Conservation (phyloP, 1,284 basidiomycete species). For the Lentinus polychrous region DNA sequence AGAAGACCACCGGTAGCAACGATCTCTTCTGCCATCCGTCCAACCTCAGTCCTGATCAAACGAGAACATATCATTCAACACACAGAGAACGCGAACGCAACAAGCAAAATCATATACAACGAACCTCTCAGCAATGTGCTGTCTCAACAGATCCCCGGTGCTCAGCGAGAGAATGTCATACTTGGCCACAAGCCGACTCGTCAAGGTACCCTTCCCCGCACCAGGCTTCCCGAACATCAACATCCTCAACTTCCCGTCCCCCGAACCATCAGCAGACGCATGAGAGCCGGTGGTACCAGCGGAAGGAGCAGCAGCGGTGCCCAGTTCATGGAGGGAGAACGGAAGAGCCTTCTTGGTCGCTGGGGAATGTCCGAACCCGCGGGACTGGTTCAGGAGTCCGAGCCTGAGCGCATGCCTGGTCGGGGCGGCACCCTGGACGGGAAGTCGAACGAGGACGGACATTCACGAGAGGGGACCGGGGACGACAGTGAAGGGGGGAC, state of each 20-base stretch:
- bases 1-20: conserved; percentile 72
- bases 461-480: conserved; percentile 9
- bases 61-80: conserved; percentile 1
- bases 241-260: conserved; percentile 51
- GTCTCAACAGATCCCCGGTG: conserved; percentile 75
- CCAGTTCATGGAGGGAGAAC: conserved; percentile 41
- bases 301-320: conserved; percentile 24
- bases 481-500: conserved; percentile 2
- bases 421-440: conserved; percentile 7
- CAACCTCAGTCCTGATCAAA: conserved; percentile 53
- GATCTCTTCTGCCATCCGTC: conserved; percentile 65
- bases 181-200: conserved; percentile 64
- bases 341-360: conserved; percentile 39
- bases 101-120: conserved; percentile 13
- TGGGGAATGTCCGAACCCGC: conserved; percentile 34
- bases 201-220: conserved; percentile 75
- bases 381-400: conserved; percentile 6
- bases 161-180: conserved; percentile 72
- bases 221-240: conserved; percentile 81
- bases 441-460: conserved; percentile 9
- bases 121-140: conserved; percentile 67
- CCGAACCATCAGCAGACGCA: background rate
- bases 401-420: conserved; percentile 7
- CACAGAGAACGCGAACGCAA: background rate
- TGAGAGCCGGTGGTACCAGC: background rate